Base-by-base conservation (phyloP, 2,329 filamentous ascomycete genomes). In the Trichoderma gracile region DNA sequence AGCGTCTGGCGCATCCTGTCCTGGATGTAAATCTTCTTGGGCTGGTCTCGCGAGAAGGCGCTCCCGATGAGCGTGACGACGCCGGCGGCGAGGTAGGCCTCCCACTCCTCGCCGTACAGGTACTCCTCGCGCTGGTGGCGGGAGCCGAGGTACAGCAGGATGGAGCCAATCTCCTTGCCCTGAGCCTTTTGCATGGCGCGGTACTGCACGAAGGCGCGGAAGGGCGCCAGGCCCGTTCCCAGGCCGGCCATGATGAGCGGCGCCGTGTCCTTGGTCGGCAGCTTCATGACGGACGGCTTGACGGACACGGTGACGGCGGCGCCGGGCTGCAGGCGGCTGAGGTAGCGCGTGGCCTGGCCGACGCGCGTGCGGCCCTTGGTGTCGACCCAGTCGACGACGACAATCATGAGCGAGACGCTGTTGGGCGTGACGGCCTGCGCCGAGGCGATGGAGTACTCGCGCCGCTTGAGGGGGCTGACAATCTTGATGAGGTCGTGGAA, bases 21-120 rank as follows among this genome's bases (percentile, higher is more conserved):
- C 82, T 99, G 95, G 74, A 99, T 99, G 80, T 99, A 99, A 69
- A 99, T 97, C 88, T 99, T 99, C 81, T 97, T 85, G 17, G 92
- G 90, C 84, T 99, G 95, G 76, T 99, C 95, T 75, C 95, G 90
- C 65, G 92, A 96, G 84, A 99, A 99, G 49, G 95, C 95, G 58
- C 92, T 88, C 59, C 95, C 95, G 57, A 99, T 86, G 47, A 97
- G 85, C 0, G 95, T 99, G 76, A 99, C 93, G 71, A 99, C 92
- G 58, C 95, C 95, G 0, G 95, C 93, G 66, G 93, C 94, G 74
- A 95, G 87, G 79, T 99, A 99, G 0, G 95, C 95, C 78, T 99
- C 95, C 95, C 95, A 99, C 78, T 99, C 95, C 78, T 99, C 95
- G 67, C 95, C 95, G 74, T 98, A 99, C 66, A 97, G 89, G 79